Percentiles rank a stretch among this genome's conserved stretches.
phyloP scores from a whole-genome alignment of 164 flowering plant species.

The Liriodendron chinense region DNA sequence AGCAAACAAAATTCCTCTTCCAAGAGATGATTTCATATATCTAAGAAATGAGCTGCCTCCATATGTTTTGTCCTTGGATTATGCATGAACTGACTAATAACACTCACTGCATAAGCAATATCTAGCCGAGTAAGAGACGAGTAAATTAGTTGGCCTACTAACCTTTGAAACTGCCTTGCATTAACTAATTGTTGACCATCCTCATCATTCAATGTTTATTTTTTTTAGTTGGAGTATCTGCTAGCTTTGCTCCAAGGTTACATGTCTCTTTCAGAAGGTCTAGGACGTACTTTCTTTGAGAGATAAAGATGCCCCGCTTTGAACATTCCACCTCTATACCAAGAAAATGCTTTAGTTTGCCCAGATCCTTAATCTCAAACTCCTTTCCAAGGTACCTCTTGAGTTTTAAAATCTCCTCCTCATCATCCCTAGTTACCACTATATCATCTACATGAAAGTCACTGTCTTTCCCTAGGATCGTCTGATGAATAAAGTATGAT shows the following conservation, averaged over 20 bases:
- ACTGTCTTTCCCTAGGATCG: too few relatives aligned
- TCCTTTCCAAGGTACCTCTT: not conserved
- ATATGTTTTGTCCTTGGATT: not conserved
- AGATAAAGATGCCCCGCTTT: not conserved
- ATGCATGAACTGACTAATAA: not conserved
- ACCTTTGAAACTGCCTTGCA: not conserved
- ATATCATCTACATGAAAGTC: too few relatives aligned
- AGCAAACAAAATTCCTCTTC: not conserved
- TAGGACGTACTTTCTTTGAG: not conserved
- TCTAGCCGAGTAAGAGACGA: not conserved
- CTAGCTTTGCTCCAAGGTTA: not conserved
- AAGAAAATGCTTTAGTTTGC: not conserved
- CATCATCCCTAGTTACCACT: too few relatives aligned
- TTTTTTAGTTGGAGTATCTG: not conserved
- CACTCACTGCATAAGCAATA: not conserved
- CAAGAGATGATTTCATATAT: not conserved
- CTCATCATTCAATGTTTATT: not conserved
- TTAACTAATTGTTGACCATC: not conserved
- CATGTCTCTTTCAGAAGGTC: not conserved
- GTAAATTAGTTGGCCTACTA: too few relatives aligned
- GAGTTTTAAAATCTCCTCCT: too few relatives aligned
- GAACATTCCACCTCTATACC: not conserved
- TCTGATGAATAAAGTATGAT: too few relatives aligned
- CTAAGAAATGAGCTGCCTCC: not conserved
- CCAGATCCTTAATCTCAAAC: conserved; percentile 1